A percentile compares a stretch with the other conserved stretches of the same genome.
Conservation (phyloP, 495 filamentous ascomycete species). For the Penicillium paxilli region DNA sequence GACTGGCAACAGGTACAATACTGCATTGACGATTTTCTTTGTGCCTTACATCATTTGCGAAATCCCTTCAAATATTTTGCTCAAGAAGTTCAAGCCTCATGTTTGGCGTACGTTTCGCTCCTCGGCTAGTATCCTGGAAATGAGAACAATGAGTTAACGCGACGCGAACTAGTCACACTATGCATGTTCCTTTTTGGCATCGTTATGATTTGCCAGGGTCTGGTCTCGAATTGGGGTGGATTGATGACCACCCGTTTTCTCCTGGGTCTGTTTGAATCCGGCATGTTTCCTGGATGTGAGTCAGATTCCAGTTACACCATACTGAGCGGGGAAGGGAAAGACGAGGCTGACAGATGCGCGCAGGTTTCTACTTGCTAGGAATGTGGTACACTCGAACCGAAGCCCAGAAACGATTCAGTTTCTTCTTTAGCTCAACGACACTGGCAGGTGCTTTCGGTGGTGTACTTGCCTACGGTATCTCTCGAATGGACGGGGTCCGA, state of each 20-base stretch:
- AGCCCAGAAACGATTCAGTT: slow-evolving; percentile 83
- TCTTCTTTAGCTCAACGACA: slow-evolving; percentile 85
- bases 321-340: neutral
- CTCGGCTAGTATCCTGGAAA: no score
- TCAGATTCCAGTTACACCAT: neutral
- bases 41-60: slow-evolving; percentile 84
- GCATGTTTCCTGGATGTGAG: slow-evolving; percentile 73
- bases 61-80: slow-evolving; percentile 85
- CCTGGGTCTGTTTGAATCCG: slow-evolving; percentile 82
- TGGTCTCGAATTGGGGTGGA: slow-evolving; percentile 76
- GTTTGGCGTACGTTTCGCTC: slow-evolving; percentile 66
- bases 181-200: slow-evolving; percentile 88
- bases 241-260: slow-evolving; percentile 84
- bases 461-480: slow-evolving; percentile 78
- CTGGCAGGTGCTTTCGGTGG: slow-evolving; percentile 88
- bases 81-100: slow-evolving; percentile 79
- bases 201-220: slow-evolving; percentile 73
- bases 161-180: slow-evolving; percentile 46
- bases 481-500: slow-evolving; percentile 65
- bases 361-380: slow-evolving; percentile 75
- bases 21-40: slow-evolving; percentile 85
- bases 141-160: neutral
- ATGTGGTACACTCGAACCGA: slow-evolving; percentile 91
- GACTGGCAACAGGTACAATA: slow-evolving; percentile 66
- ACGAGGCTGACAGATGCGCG: neutral